Percentiles rank a stretch among this genome's conserved stretches.
These are phyloP conservation scores for Phialocephala sp. DNA, from an alignment of 2,329 filamentous ascomycete genomes.

Conservation along the genomic window DNA sequence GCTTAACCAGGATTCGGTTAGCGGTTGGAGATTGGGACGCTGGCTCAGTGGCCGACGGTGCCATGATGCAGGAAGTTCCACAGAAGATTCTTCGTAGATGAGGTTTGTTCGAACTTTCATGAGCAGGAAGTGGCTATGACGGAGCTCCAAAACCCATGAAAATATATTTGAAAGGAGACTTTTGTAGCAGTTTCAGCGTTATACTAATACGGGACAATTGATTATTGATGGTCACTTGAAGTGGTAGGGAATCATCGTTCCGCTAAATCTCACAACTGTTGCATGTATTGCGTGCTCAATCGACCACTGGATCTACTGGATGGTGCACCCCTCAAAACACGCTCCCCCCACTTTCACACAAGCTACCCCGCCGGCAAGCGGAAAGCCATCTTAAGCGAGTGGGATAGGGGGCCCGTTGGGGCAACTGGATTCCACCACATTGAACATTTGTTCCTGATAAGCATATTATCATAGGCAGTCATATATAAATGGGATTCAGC, in stretches of 20 bases:
- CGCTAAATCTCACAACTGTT: not conserved
- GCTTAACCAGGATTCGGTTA: constrained; percentile 38
- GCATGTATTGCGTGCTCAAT: constrained; percentile 19
- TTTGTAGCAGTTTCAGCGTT: no score
- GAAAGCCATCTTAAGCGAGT: not conserved
- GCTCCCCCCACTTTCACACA: not conserved
- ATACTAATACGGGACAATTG: not conserved
- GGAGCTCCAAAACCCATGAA: no score
- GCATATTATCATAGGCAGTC: no score
- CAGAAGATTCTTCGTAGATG: no score
- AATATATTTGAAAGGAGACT: no score
- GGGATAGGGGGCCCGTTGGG: not conserved
- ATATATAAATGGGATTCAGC: not conserved
- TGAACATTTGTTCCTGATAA: no score
- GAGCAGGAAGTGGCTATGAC: no score
- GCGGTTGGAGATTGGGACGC: constrained; percentile 13
- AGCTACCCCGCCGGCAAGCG: not conserved
- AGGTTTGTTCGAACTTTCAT: no score
- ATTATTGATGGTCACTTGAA: not conserved
- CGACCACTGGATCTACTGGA: constrained; percentile 5
- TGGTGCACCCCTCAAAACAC: not conserved
- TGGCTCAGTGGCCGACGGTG: constrained; percentile 33
- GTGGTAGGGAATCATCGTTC: not conserved
- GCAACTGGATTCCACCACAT: no score
- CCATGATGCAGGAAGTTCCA: constrained; percentile 33